Base-by-base conservation (phyloP, 768 basidiomycete species). In the Leccinum uliginosum region DNA sequence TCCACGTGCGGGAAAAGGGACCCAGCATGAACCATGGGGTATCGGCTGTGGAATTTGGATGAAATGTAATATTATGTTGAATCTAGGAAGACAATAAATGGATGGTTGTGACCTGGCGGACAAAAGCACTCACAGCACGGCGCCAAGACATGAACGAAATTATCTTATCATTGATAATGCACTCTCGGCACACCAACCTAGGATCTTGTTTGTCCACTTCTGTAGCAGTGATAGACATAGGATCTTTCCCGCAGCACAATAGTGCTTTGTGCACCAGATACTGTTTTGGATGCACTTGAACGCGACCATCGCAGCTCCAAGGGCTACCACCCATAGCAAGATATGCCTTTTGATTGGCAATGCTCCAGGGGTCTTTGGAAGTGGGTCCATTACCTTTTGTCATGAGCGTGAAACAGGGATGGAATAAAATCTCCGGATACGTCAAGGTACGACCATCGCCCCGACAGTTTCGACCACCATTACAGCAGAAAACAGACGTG, bases 371-470 rank as follows among this genome's bases (percentile, higher is more conserved):
- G 45, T 70, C 62, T 49, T 51, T 68, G n/a, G 53, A 21, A 44
- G 58, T 52, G 15, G 55, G 47, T 26, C 56, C 56, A 2, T 46
- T 59, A 19, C 47, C 52, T 6, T 26, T 50, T 51, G 50, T 43
- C n/a, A 59, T 12, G 24, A 43, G 35, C 6, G 60, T 62, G 40
- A 71, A 71, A 59, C 68, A 69, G 4, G 67, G 67, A 54, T 69
- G 68, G 38, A 58, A 69, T 49, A 69, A 55, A 48, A 69, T 61
- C 23, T 69, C 68, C 9, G 67, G 69, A 52, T 69, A 69, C 1
- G 54, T 10, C 50, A 69, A 45, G 9, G 59, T 30, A 34, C 54
- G 61, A 30, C 53, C 60, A 56, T 57, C 53, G 30, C 35, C 19
- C 40, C 56, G 60, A 56, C 67, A 64, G 12, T 51, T 51, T 21